These are phyloP conservation scores for Zasmidium angulare DNA, from an alignment of 2,329 filamentous ascomycete genomes.

Conservation along the genomic window DNA sequence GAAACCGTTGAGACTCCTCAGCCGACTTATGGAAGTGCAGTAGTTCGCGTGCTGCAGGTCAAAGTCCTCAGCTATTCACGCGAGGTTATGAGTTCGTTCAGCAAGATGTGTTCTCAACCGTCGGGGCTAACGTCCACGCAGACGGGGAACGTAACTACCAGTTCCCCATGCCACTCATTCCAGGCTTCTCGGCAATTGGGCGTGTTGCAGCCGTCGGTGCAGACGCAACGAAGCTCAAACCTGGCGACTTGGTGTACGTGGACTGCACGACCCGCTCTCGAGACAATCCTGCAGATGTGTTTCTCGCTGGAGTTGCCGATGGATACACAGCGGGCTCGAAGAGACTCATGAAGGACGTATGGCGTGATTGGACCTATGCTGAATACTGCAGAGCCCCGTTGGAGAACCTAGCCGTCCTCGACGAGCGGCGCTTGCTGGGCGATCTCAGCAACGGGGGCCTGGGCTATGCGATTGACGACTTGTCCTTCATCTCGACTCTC, in stretches of 20 bases:
- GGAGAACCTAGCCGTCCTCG: conserved; percentile 37
- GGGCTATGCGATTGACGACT: conserved; percentile 45
- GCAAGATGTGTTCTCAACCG: neutral
- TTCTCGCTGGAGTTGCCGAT: conserved; percentile 35
- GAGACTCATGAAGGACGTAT: conserved; percentile 38
- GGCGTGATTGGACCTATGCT: conserved; percentile 40
- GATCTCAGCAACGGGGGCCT: conserved; percentile 15
- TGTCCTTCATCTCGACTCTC: conserved; percentile 40
- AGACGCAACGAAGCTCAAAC: conserved; percentile 37
- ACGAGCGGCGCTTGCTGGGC: conserved; percentile 33
- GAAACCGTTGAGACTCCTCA: conserved; percentile 13
- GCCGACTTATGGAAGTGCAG: conserved; percentile 33
- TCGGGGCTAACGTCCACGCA: neutral
- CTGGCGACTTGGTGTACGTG: conserved; percentile 40
- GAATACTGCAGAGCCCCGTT: conserved; percentile 39
- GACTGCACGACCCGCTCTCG: conserved; percentile 39
- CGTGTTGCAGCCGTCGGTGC: conserved; percentile 38
- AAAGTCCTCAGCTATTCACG: conserved; percentile 42
- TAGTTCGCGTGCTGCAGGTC: conserved; percentile 41
- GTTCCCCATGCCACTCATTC: conserved; percentile 38
- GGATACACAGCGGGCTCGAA: conserved; percentile 30
- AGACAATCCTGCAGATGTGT: conserved; percentile 35
- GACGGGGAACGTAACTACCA: conserved; percentile 35
- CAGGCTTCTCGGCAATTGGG: conserved; percentile 37
- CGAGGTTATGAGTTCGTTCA: conserved; percentile 20